Conservation (phyloP, 1,284 basidiomycete genomes). For the Gymnopus androsaceus region DNA sequence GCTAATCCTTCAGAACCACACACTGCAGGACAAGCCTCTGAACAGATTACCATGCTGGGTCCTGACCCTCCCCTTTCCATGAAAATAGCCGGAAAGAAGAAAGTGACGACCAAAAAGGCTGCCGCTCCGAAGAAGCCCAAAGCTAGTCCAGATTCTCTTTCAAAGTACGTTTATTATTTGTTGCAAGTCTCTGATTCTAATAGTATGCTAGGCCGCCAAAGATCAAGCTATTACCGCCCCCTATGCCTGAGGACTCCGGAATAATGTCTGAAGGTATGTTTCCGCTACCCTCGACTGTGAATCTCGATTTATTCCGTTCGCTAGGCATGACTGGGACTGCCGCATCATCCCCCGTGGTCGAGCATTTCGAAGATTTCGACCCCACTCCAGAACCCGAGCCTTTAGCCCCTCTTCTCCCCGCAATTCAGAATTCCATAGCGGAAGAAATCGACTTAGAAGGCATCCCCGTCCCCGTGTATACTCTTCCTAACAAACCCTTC, state of each 20-base stretch:
- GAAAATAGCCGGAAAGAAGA: slow-evolving; percentile 13
- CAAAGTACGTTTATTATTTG: slow-evolving; percentile 21
- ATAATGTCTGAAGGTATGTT: slow-evolving; percentile 39
- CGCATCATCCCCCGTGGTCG: slow-evolving; percentile 49
- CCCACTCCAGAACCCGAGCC: slow-evolving; percentile 40
- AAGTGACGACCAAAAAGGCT: slow-evolving; percentile 25
- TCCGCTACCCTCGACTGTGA: neutral
- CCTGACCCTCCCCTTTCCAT: slow-evolving; percentile 9
- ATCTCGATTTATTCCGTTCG: slow-evolving; percentile 8
- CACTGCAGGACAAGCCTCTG: slow-evolving; percentile 8
- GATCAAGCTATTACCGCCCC: slow-evolving; percentile 19
- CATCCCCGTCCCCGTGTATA: slow-evolving; percentile 67
- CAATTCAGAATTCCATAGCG: slow-evolving; percentile 25
- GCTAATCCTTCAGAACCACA: slow-evolving; percentile 16
- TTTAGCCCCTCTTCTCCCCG: slow-evolving; percentile 18
- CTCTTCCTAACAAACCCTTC: slow-evolving; percentile 76
- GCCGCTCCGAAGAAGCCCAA: slow-evolving; percentile 29
- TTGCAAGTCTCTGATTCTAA: neutral
- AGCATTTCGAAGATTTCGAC: slow-evolving; percentile 34
- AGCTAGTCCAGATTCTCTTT: slow-evolving; percentile 17
- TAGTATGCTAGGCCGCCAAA: slow-evolving; percentile 4
- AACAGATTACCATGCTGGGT: slow-evolving; percentile 2
- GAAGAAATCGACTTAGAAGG: slow-evolving; percentile 48
- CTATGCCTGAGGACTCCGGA: slow-evolving; percentile 41
- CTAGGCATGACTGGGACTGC: slow-evolving; percentile 48